These are phyloP conservation scores for Suillus sp. DNA, from an alignment of 768 basidiomycete species.

Conservation along the genomic window DNA sequence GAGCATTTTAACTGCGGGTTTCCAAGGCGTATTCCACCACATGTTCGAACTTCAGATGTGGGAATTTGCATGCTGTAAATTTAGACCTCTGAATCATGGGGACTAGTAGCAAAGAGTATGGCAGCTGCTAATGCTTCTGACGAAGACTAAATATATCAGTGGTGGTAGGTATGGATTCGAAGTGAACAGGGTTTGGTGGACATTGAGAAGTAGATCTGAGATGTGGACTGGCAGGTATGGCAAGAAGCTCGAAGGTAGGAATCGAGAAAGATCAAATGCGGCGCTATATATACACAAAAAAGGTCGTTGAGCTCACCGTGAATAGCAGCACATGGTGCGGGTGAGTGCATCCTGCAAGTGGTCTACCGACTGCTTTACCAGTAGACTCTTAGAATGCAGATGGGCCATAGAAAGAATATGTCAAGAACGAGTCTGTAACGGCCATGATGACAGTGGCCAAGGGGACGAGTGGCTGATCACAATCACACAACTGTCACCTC, in stretches of 20 bases:
- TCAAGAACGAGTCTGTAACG: neutral
- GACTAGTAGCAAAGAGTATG: constrained; percentile 63
- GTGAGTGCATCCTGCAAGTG: neutral
- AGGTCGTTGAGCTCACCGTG: neutral
- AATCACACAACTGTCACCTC: neutral
- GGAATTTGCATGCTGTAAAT: neutral
- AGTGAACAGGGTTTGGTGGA: neutral
- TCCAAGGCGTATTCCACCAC: neutral
- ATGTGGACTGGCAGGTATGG: neutral
- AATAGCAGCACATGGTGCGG: neutral
- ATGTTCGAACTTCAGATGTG: neutral
- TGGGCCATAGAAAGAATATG: neutral
- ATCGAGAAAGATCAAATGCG: neutral
- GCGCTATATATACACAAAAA: neutral
- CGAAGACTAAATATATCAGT: constrained; percentile 69
- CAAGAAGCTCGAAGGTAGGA: neutral
- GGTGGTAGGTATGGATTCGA: constrained; percentile 81
- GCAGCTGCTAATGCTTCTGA: constrained; percentile 63
- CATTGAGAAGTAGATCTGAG: neutral
- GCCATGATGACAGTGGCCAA: neutral
- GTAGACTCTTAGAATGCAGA: neutral
- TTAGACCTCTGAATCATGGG: constrained; percentile 22
- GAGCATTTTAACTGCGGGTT: constrained; percentile 83
- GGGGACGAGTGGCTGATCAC: neutral
- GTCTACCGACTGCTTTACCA: neutral